phyloP scores from a whole-genome alignment of 2,329 filamentous ascomycete genomes.

The Dactylellina parvicollis region DNA sequence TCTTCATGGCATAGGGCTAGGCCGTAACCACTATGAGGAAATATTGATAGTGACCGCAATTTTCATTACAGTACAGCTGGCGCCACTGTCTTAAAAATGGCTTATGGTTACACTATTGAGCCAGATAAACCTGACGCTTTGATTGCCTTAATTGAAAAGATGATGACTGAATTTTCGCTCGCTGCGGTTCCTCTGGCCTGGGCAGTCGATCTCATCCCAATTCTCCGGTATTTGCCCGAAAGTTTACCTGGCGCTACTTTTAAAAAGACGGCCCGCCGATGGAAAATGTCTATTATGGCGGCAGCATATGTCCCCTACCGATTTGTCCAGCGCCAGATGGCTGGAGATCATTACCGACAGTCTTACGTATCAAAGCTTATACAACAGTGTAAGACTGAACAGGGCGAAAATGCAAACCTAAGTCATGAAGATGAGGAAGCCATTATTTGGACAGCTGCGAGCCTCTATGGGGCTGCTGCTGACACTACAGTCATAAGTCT shows the following conservation, averaged over 20 bases:
- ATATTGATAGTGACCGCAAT: not conserved
- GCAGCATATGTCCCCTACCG: conserved; percentile 39
- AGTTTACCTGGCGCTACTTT: conserved; percentile 43
- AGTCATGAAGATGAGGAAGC: conserved; percentile 32
- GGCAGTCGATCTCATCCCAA: conserved; percentile 41
- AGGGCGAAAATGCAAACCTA: not conserved
- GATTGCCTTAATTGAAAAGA: conserved; percentile 38
- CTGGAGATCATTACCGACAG: not conserved
- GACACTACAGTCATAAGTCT: conserved; percentile 64
- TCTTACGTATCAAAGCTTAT: conserved; percentile 52
- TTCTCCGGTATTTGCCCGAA: conserved; percentile 41
- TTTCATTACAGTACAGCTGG: conserved; percentile 21
- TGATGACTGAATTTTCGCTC: conserved; percentile 51
- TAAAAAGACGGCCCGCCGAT: conserved; percentile 39
- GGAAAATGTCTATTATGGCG: conserved; percentile 32
- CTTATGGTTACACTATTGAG: conserved; percentile 50
- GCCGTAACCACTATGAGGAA: not conserved
- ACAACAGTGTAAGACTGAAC: conserved; percentile 5
- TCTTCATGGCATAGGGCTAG: not conserved
- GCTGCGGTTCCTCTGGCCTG: conserved; percentile 41
- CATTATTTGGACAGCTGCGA: conserved; percentile 45
- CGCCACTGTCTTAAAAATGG: conserved; percentile 40
- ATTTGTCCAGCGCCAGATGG: conserved; percentile 37
- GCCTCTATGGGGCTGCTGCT: conserved; percentile 63
- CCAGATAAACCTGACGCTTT: conserved; percentile 31